Evolutionary conservation across 352 stramenopile genomes (phyloP).

Genomic region (Phytophthora sp.): DNA sequence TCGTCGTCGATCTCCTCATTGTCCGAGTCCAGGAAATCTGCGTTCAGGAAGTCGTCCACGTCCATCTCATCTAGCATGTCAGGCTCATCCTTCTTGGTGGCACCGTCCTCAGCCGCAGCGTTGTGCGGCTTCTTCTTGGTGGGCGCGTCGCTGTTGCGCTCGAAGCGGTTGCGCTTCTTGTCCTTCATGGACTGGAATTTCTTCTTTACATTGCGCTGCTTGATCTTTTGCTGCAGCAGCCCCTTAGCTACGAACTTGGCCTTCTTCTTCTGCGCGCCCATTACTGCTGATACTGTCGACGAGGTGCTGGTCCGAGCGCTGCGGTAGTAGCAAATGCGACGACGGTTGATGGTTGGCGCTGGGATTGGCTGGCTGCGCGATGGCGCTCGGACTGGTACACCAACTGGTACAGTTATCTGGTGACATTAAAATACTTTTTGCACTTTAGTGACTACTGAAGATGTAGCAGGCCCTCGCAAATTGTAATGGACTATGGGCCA

Average conservation of each 20-base stretch:
- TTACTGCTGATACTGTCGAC: slow-evolving; percentile 25
- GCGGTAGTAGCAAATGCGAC: slow-evolving; percentile 28
- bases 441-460: no score
- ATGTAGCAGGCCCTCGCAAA: no score
- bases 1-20: slow-evolving; percentile 41
- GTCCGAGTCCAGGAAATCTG: slow-evolving; percentile 81
- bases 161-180: slow-evolving; percentile 75
- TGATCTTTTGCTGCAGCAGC: slow-evolving; percentile 77
- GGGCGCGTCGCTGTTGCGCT: slow-evolving; percentile 68
- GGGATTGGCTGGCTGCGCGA: slow-evolving; percentile 31
- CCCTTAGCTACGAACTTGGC: slow-evolving; percentile 90
- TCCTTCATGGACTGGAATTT: slow-evolving; percentile 81
- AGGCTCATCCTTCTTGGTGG: slow-evolving; percentile 56
- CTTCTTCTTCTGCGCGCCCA: slow-evolving; percentile 86
- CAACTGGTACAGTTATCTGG: slow-evolving; percentile 8
- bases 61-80: slow-evolving; percentile 91
- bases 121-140: slow-evolving; percentile 56
- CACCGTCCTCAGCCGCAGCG: slow-evolving; percentile 24
- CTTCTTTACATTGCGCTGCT: slow-evolving; percentile 87
- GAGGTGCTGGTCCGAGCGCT: neutral
- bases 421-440: no score
- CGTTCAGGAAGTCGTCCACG: slow-evolving; percentile 88
- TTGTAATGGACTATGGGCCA: no score
- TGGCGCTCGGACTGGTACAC: slow-evolving; percentile 9
- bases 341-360: slow-evolving; percentile 36